These are phyloP conservation scores for Themeda triandra DNA, from an alignment of 176 grass and related monocot genomes.

Conservation along the genomic window DNA sequence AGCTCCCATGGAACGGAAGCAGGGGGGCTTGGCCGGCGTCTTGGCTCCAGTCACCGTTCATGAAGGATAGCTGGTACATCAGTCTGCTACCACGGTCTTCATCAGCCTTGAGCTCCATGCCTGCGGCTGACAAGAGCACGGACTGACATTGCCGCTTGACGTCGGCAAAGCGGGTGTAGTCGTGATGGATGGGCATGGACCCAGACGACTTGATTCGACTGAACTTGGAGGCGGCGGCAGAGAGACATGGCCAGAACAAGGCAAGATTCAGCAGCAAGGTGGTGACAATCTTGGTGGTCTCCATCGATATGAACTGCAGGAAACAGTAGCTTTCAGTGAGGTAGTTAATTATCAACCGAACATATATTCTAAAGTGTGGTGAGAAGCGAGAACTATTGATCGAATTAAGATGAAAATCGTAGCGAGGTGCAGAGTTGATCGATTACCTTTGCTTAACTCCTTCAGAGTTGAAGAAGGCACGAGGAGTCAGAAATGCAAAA, in stretches of 20 bases:
- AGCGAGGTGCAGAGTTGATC: no score
- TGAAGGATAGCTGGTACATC: slow-evolving; percentile 2
- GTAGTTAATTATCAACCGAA: no score
- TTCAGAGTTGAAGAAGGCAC: no score
- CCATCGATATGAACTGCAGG: background rate
- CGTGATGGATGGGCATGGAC: no score
- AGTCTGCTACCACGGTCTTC: background rate
- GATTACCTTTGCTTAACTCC: no score
- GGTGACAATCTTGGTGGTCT: no score
- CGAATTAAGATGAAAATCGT: no score
- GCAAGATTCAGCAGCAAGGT: background rate
- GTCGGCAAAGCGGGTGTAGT: slow-evolving; percentile 8
- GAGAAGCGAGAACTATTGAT: no score
- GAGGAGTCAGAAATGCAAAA: no score
- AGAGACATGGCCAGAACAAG: background rate
- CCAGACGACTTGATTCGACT: background rate
- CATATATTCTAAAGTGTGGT: no score
- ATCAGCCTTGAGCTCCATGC: background rate
- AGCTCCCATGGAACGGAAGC: background rate
- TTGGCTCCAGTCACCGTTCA: slow-evolving; percentile 13
- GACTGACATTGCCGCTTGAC: background rate
- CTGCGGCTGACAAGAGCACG: background rate
- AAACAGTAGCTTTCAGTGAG: no score
- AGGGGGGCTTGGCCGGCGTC: slow-evolving; percentile 5
- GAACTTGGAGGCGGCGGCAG: background rate